These are phyloP conservation scores for Exobasidium rhododendri DNA, from an alignment of 1,284 basidiomycete genomes.

Conservation along the genomic window DNA sequence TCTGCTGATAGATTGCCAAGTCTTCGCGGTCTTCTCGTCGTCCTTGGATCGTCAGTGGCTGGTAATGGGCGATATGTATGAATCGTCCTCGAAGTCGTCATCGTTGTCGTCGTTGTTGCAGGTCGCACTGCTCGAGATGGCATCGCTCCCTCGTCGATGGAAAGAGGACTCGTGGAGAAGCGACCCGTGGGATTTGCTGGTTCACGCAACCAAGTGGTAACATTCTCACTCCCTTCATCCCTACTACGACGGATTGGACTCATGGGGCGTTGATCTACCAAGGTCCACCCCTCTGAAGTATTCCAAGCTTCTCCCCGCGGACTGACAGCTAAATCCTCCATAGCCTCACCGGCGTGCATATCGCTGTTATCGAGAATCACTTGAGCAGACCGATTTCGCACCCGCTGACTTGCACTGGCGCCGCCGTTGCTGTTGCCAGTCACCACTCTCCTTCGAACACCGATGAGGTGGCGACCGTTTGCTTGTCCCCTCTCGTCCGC, in stretches of 20 bases:
- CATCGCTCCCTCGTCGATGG: not conserved
- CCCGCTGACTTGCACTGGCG: not conserved
- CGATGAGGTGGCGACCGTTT: not conserved
- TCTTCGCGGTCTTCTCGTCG: not conserved
- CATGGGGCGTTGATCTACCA: conserved; percentile 6
- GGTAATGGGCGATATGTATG: not conserved
- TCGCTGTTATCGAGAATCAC: not conserved
- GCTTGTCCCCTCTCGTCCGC: not conserved
- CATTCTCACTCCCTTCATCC: conserved; percentile 12
- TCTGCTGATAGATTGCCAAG: not conserved
- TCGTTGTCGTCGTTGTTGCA: not conserved
- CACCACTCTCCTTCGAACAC: not conserved
- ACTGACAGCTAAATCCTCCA: not conserved
- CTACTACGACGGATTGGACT: not conserved
- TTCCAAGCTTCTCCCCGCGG: not conserved
- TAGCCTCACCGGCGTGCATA: not conserved
- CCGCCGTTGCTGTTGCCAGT: not conserved
- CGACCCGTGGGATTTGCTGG: conserved; percentile 11
- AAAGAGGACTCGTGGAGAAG: conserved; percentile 7
- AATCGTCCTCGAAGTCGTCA: not conserved
- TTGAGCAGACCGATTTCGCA: conserved; percentile 4
- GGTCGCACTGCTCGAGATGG: not conserved
- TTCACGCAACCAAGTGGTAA: conserved; percentile 13
- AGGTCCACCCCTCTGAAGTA: conserved; percentile 12
- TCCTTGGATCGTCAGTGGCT: not conserved